Evolutionary conservation across 148 eudicot genomes (phyloP).

Genomic region (Vaccinium macrocarpon): DNA sequence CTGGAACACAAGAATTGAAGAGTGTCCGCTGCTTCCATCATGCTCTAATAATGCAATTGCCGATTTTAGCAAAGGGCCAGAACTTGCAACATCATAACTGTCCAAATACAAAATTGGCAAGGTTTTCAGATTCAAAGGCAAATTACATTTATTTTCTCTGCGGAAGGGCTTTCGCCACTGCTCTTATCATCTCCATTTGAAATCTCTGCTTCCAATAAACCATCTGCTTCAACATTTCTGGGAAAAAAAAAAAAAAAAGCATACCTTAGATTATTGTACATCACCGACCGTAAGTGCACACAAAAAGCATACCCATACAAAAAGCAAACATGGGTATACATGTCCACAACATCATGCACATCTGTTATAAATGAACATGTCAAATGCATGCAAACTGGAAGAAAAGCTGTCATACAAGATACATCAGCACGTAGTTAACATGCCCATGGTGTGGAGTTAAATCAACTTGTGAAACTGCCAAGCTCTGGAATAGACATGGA

Average conservation of each 20-base stretch:
- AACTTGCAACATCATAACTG: neutral
- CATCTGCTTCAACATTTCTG: slow-evolving; percentile 69
- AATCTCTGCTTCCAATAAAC: slow-evolving; percentile 39
- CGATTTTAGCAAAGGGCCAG: neutral
- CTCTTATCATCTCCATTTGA: slow-evolving; percentile 49
- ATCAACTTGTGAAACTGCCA: neutral
- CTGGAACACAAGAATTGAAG: neutral
- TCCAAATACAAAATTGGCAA: neutral
- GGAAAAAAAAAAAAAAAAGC: slow-evolving; percentile 23
- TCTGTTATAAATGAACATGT: neutral
- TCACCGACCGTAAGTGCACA: neutral
- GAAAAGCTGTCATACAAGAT: neutral
- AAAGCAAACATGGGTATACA: neutral
- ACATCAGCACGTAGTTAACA: neutral
- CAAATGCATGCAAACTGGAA: neutral
- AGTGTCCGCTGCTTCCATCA: neutral
- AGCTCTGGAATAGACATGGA: neutral
- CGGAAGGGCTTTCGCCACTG: slow-evolving; percentile 38
- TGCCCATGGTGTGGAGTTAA: neutral
- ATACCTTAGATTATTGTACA: neutral
- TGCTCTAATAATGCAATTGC: neutral
- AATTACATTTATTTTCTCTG: slow-evolving; percentile 47
- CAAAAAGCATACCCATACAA: neutral
- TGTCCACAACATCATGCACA: neutral
- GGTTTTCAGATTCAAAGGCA: neutral